These are phyloP conservation scores for Erysimum cheiranthoides DNA, from an alignment of 345 rosid genomes.

Conservation along the genomic window DNA sequence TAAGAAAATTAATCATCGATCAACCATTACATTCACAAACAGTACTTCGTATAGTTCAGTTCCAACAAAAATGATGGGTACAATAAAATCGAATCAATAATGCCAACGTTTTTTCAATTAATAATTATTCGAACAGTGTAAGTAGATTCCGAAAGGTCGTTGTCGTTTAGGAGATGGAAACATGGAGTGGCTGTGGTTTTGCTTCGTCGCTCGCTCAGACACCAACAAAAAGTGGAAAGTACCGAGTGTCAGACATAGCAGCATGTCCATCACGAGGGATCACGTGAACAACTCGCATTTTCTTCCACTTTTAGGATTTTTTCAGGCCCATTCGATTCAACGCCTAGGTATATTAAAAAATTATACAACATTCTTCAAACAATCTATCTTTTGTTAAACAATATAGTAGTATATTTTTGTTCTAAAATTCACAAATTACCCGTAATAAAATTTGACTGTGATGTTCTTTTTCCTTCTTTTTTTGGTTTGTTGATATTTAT, in stretches of 20 bases:
- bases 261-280: slow-evolving; percentile 61
- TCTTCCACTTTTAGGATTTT: slow-evolving; percentile 18
- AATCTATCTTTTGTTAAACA: background rate
- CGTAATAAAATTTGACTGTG: background rate
- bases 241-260: slow-evolving; percentile 48
- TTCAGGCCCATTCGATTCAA: slow-evolving; percentile 41
- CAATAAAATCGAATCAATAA: background rate
- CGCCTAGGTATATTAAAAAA: background rate
- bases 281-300: slow-evolving; percentile 54
- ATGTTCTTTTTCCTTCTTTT: too few species aligned
- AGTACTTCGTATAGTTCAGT: background rate
- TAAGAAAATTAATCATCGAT: background rate
- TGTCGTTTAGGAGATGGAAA: slow-evolving; percentile 41
- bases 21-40: background rate
- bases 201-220: slow-evolving; percentile 44
- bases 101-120: background rate
- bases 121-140: slow-evolving; percentile 15
- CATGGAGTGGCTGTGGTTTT: slow-evolving; percentile 49
- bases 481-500: background rate
- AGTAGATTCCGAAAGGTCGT: slow-evolving; percentile 34
- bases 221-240: slow-evolving; percentile 26
- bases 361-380: background rate
- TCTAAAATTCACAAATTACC: background rate
- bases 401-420: background rate
- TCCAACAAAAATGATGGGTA: background rate